These are phyloP conservation scores for Phialophora verrucosa DNA, from an alignment of 2,329 filamentous ascomycete species.

Conservation along the genomic window DNA sequence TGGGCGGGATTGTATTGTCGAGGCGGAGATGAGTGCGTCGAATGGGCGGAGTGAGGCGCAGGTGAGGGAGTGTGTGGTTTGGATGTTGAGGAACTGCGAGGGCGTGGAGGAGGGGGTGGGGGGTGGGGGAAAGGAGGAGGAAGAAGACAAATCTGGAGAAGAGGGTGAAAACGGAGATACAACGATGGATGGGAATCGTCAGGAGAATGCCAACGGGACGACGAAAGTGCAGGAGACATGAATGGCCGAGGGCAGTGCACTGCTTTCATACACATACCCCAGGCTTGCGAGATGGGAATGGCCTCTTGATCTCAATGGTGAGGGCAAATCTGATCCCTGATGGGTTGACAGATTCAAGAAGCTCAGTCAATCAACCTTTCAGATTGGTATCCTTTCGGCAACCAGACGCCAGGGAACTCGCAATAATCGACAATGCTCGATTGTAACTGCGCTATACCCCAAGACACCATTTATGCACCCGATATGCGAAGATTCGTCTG, in stretches of 20 bases:
- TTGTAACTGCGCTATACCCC: background rate
- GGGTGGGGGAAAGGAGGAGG: constrained; percentile 16
- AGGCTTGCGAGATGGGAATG: background rate
- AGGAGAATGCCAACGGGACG: background rate
- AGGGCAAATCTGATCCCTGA: background rate
- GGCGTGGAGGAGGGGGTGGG: constrained; percentile 27
- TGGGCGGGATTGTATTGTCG: constrained; percentile 78
- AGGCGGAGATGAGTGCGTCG: constrained; percentile 64
- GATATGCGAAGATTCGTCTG: background rate
- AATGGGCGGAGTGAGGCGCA: constrained; percentile 22
- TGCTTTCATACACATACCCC: background rate
- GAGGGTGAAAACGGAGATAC: constrained; percentile 2
- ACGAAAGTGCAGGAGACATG: constrained; percentile 12
- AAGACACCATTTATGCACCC: background rate
- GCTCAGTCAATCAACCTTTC: background rate
- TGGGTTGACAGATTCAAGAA: background rate
- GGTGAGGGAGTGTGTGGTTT: constrained; percentile 37
- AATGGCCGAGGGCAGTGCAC: background rate
- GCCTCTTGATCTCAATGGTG: background rate
- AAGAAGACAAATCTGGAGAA: background rate
- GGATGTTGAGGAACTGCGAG: constrained; percentile 40
- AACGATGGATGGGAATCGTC: background rate
- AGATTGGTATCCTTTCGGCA: background rate
- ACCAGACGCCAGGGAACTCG: background rate
- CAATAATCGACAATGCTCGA: background rate